Evolutionary conservation across 2,329 filamentous ascomycete genomes (phyloP).

Genomic region (Aureobasidium sp.): DNA sequence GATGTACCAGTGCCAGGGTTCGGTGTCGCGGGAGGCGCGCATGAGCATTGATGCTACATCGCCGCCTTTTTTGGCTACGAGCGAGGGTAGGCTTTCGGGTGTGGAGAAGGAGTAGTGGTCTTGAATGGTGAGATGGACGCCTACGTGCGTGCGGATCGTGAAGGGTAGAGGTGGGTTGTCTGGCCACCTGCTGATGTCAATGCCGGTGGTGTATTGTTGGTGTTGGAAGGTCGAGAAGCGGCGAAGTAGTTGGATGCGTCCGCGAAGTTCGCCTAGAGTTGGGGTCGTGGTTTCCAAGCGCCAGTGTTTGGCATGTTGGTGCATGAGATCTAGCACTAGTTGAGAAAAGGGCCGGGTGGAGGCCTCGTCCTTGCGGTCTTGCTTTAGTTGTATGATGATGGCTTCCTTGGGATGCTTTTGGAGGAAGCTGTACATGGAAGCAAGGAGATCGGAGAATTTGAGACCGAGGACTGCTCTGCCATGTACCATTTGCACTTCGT

Average conservation of each 20-base stretch:
- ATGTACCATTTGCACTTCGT: constrained; percentile 29
- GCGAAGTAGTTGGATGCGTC: constrained; percentile 30
- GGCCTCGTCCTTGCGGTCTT: constrained; percentile 24
- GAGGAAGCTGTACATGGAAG: constrained; percentile 24
- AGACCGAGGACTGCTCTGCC: constrained; percentile 24
- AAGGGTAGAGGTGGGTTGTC: constrained; percentile 28
- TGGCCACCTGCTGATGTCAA: constrained; percentile 27
- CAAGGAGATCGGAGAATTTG: constrained; percentile 21
- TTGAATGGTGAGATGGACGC: constrained; percentile 35
- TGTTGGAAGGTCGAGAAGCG: constrained; percentile 20
- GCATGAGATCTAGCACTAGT: constrained; percentile 26
- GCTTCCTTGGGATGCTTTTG: constrained; percentile 23
- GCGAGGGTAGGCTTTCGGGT: constrained; percentile 29
- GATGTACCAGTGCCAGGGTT: constrained; percentile 30
- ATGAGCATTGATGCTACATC: constrained; percentile 32
- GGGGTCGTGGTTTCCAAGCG: constrained; percentile 28
- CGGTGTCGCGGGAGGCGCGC: constrained; percentile 23
- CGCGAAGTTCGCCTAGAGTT: constrained; percentile 24
- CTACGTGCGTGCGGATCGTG: constrained; percentile 30
- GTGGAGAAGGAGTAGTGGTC: constrained; percentile 39
- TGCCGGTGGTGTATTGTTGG: constrained; percentile 21
- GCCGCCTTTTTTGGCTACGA: constrained; percentile 33
- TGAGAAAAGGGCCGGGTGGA: constrained; percentile 30
- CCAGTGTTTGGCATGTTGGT: constrained; percentile 22
- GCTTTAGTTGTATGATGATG: constrained; percentile 28